These are phyloP conservation scores for Syncephalastrum contaminatum DNA, from an alignment of 371 early-diverging fungal genomes.

Conservation along the genomic window DNA sequence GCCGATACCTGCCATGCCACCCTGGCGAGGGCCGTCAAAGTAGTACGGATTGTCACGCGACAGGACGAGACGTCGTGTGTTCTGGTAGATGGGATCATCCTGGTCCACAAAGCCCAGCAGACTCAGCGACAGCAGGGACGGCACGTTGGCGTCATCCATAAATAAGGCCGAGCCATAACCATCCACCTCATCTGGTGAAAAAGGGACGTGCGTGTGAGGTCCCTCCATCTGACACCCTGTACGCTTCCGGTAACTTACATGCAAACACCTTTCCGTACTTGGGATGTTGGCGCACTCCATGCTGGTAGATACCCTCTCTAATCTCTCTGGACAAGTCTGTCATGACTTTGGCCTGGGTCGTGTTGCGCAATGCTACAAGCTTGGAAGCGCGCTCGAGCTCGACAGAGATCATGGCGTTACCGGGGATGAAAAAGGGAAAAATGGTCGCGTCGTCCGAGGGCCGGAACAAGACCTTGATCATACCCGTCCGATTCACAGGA, in stretches of 20 bases:
- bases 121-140: conserved; percentile 61
- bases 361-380: conserved; percentile 12
- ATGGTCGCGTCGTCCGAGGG: conserved; percentile 68
- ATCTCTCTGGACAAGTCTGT: conserved; percentile 48
- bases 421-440: conserved; percentile 64
- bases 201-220: too few species aligned
- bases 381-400: conserved; percentile 47
- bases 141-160: conserved; percentile 75
- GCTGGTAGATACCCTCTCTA: conserved; percentile 51
- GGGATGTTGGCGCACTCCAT: conserved; percentile 51
- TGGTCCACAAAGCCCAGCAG: conserved; percentile 56
- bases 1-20: conserved; percentile 48
- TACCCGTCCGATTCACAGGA: conserved; percentile 55
- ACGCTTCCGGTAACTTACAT: conserved; percentile 21
- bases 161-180: conserved; percentile 63
- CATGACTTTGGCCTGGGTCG: conserved; percentile 3
- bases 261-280: conserved; percentile 42
- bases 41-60: conserved; percentile 62
- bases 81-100: conserved; percentile 54
- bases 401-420: conserved; percentile 68
- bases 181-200: conserved; percentile 54
- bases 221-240: not conserved
- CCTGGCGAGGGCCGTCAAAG: conserved; percentile 45
- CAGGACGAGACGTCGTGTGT: conserved; percentile 56
- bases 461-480: conserved; percentile 62